phyloP scores from a whole-genome alignment of 352 stramenopile species.

The Phytophthora constricta region DNA sequence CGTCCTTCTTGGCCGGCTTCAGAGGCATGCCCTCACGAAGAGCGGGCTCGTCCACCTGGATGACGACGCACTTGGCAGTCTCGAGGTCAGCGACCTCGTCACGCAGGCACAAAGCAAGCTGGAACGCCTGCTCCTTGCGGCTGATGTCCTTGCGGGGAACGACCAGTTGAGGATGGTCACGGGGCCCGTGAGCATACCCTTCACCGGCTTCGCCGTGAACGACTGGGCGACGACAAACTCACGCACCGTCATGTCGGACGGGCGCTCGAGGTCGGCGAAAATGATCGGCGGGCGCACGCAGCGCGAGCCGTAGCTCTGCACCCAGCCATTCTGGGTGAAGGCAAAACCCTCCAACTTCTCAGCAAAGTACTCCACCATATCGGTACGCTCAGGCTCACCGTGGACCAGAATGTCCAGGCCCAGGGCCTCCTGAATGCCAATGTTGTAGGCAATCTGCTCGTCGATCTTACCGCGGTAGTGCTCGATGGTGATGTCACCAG shows the following conservation, averaged over 20 bases:
- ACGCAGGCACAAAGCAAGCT: conserved; percentile 89
- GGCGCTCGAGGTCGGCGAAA: conserved; percentile 88
- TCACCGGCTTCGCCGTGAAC: conserved; percentile 91
- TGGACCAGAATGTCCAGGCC: conserved; percentile 95
- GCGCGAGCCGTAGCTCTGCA: conserved; percentile 93
- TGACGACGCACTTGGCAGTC: conserved; percentile 86
- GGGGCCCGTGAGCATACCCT: conserved; percentile 94
- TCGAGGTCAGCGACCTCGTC: conserved; percentile 94
- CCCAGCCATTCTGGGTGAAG: conserved; percentile 94
- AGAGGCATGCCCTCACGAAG: conserved; percentile 93
- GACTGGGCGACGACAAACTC: conserved; percentile 92
- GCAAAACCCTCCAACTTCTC: conserved; percentile 93
- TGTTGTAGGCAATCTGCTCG: conserved; percentile 92
- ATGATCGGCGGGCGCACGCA: conserved; percentile 94
- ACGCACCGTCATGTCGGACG: conserved; percentile 89
- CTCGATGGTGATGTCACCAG: conserved; percentile 71
- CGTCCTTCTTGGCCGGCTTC: conserved; percentile 83
- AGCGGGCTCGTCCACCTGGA: conserved; percentile 93
- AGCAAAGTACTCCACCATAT: conserved; percentile 97
- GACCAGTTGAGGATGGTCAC: conserved; percentile 97
- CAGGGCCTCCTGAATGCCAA: conserved; percentile 91
- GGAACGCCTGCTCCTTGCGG: conserved; percentile 90
- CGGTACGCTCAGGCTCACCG: conserved; percentile 92
- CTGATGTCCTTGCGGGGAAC: conserved; percentile 92
- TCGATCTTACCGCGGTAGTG: conserved; percentile 90